These are phyloP conservation scores for Cryphonectria nitschkei DNA, from an alignment of 2,329 filamentous ascomycete species.

Conservation along the genomic window DNA sequence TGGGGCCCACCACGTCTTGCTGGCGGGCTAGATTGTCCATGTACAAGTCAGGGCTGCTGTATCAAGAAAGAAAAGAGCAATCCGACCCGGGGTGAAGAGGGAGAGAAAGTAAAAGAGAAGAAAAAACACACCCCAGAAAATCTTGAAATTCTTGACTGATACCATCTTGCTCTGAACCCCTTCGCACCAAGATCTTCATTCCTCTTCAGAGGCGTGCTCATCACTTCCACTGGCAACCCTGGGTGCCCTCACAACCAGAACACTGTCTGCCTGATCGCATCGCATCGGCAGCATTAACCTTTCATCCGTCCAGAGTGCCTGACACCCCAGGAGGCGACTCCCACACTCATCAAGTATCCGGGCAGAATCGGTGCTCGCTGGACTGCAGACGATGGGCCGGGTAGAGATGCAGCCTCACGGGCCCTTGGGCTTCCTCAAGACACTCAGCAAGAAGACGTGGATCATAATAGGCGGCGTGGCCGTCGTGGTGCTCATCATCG, in stretches of 20 bases:
- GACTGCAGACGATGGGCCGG: constrained; percentile 3
- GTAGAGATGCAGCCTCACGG: constrained; percentile 28
- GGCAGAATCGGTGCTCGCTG: background rate
- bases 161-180: background rate
- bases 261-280: background rate
- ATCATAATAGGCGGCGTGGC: constrained; percentile 43
- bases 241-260: no score
- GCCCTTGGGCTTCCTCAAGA: constrained; percentile 33
- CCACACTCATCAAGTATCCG: background rate
- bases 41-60: background rate
- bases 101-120: no score
- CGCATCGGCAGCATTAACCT: background rate
- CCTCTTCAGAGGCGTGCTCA: background rate
- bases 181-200: no score
- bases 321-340: background rate
- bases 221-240: background rate
- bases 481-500: constrained; percentile 49
- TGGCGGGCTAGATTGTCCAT: background rate
- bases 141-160: background rate
- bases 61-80: background rate
- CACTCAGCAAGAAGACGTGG: constrained; percentile 59
- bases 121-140: no score
- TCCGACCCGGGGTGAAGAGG: background rate
- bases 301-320: background rate
- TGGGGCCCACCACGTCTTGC: background rate